Evolutionary conservation across 768 basidiomycete species (phyloP).

Genomic region (Termitomyces sp.): DNA sequence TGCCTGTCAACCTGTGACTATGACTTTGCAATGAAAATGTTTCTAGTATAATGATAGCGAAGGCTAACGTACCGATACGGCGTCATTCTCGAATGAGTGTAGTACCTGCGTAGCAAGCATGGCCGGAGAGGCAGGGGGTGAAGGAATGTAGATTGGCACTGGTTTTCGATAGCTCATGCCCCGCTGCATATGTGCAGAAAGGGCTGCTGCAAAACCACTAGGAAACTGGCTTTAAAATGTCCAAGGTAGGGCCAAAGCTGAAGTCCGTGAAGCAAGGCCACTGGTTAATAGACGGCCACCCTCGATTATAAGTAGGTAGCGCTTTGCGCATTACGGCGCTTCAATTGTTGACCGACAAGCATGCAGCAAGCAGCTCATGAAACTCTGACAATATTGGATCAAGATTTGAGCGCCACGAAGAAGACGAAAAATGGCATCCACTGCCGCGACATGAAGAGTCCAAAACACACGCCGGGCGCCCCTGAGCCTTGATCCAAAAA

Average conservation of each 20-base stretch:
- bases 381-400: background rate
- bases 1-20: constrained; percentile 32
- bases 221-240: background rate
- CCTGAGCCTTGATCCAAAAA: background rate
- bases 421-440: background rate
- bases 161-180: constrained; percentile 68
- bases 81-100: constrained; percentile 6
- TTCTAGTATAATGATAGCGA: background rate
- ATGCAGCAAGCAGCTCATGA: constrained; percentile 1
- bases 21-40: background rate
- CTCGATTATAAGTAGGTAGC: background rate
- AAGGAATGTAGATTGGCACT: constrained; percentile 60
- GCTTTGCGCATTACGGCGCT: background rate
- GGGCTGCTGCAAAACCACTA: background rate
- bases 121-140: constrained; percentile 46
- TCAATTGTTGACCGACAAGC: background rate
- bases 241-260: constrained; percentile 6
- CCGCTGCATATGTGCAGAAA: constrained; percentile 22
- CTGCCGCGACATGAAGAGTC: background rate
- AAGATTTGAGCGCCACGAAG: background rate
- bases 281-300: background rate
- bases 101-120: constrained; percentile 6
- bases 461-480: background rate
- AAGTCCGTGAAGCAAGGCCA: constrained; percentile 2
- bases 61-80: background rate